phyloP scores from a whole-genome alignment of 2,329 filamentous ascomycete species.

The Verticillium zaregamsianum region DNA sequence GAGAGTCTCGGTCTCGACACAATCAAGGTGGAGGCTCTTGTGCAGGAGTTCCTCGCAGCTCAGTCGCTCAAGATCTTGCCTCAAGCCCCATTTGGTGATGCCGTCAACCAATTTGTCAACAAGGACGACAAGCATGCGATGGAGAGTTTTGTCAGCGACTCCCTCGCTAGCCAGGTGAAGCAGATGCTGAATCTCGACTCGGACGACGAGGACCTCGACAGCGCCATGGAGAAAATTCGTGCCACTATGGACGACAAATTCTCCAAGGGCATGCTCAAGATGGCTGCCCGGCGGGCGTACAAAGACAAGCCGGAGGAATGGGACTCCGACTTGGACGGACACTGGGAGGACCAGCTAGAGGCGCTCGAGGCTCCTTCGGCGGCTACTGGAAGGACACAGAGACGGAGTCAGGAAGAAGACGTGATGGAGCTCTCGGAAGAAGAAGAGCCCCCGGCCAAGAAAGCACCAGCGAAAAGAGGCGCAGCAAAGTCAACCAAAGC shows the following conservation, averaged over 20 bases:
- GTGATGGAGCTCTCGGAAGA: conserved; percentile 17
- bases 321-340: conserved; percentile 86
- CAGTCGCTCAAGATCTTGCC: conserved; percentile 91
- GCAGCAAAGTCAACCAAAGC: conserved; percentile 22
- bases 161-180: conserved; percentile 65
- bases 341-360: conserved; percentile 76
- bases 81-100: conserved; percentile 88
- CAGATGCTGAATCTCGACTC: conserved; percentile 63
- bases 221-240: conserved; percentile 70
- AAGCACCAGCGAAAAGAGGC: conserved; percentile 22
- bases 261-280: conserved; percentile 57
- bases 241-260: conserved; percentile 68
- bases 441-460: conserved; percentile 32
- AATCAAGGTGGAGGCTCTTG: conserved; percentile 83
- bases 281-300: conserved; percentile 43
- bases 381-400: background rate
- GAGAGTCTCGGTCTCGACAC: conserved; percentile 65
- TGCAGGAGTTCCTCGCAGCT: conserved; percentile 79
- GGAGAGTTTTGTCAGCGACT: conserved; percentile 73
- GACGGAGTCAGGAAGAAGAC: conserved; percentile 19
- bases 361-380: conserved; percentile 50
- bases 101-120: conserved; percentile 86
- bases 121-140: conserved; percentile 95
- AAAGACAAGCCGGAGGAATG: conserved; percentile 76
- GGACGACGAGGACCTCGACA: conserved; percentile 66